Percentiles rank a stretch among this genome's conserved stretches.
Evolutionary conservation across 108 stramenopile genomes (phyloP).

Genomic region (Cylindrotheca fusiformis): DNA sequence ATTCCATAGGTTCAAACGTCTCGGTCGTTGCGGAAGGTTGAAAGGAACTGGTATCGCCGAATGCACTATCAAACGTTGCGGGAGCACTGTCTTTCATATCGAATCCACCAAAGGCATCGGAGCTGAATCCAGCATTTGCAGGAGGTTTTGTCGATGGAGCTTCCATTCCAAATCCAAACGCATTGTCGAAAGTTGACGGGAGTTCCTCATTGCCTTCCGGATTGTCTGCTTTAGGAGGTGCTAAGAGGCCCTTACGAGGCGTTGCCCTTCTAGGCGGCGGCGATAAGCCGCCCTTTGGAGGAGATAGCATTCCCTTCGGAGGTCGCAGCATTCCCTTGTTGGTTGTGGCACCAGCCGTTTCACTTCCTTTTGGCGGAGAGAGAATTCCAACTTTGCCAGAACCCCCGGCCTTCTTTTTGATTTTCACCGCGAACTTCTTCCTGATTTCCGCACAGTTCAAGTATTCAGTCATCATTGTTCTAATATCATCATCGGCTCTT

Average conservation of each 20-base stretch:
- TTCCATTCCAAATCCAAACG: slow-evolving; percentile 9
- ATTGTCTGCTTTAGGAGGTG: slow-evolving; percentile 8
- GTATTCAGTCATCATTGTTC: slow-evolving; percentile 82
- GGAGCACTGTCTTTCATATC: slow-evolving; percentile 1
- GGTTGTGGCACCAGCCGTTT: slow-evolving; percentile 2
- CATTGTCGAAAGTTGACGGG: background rate
- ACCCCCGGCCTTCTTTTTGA: slow-evolving; percentile 51
- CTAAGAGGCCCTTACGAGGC: slow-evolving; percentile 2
- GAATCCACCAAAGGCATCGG: slow-evolving; percentile 22
- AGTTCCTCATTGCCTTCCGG: slow-evolving; percentile 13
- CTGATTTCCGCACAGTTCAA: slow-evolving; percentile 74
- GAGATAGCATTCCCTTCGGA: slow-evolving; percentile 5
- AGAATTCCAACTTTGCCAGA: slow-evolving; percentile 3
- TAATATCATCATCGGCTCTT: slow-evolving; percentile 70
- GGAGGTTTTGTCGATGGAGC: slow-evolving; percentile 2
- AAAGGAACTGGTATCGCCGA: slow-evolving; percentile 4
- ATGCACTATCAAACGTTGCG: slow-evolving; percentile 12
- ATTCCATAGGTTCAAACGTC: background rate
- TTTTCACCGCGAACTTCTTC: slow-evolving; percentile 81
- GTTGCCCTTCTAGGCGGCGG: slow-evolving; percentile 4
- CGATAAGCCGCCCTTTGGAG: slow-evolving; percentile 9
- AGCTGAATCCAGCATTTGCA: slow-evolving; percentile 7
- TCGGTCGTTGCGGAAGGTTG: background rate
- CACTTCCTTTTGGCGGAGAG: slow-evolving; percentile 28
- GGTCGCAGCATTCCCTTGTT: slow-evolving; percentile 18